phyloP scores from a whole-genome alignment of 331 rosid genomes.

The Telfairia occidentalis region DNA sequence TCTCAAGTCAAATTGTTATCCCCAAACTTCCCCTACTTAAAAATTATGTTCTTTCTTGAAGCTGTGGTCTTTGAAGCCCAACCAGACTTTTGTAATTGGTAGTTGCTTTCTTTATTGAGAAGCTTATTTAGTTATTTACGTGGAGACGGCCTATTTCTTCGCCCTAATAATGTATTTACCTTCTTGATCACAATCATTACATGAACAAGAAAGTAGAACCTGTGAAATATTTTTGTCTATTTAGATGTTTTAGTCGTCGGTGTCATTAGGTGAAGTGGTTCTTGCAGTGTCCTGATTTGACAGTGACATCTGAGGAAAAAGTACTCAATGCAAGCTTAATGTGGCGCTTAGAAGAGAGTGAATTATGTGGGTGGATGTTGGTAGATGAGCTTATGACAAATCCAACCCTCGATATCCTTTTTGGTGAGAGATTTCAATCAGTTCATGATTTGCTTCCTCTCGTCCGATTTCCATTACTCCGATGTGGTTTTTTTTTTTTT shows the following conservation, averaged over 20 bases:
- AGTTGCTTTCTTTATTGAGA: slow-evolving; percentile 1
- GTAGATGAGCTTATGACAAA: slow-evolving; percentile 52
- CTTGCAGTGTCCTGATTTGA: slow-evolving; percentile 90
- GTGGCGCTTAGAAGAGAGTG: slow-evolving; percentile 62
- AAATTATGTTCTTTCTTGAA: neutral
- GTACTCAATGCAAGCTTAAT: slow-evolving; percentile 73
- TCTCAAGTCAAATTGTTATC: neutral
- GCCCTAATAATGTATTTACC: neutral
- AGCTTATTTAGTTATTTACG: too few relatives aligned
- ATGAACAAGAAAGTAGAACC: neutral
- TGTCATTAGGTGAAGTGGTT: slow-evolving; percentile 7
- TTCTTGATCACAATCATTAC: neutral
- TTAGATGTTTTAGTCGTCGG: neutral
- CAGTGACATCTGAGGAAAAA: slow-evolving; percentile 91
- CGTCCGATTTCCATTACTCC: slow-evolving; percentile 63
- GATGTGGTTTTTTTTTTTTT: too few relatives aligned
- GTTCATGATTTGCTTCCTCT: slow-evolving; percentile 43
- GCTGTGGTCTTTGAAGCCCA: neutral
- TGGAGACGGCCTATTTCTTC: neutral
- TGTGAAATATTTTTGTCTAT: neutral
- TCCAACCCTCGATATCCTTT: slow-evolving; percentile 54
- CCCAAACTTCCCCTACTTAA: neutral
- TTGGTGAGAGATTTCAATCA: slow-evolving; percentile 59
- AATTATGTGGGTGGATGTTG: slow-evolving; percentile 59
- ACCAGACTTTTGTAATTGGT: neutral